phyloP scores from a whole-genome alignment of 257 asterid genomes.

The Solanum sitiens region DNA sequence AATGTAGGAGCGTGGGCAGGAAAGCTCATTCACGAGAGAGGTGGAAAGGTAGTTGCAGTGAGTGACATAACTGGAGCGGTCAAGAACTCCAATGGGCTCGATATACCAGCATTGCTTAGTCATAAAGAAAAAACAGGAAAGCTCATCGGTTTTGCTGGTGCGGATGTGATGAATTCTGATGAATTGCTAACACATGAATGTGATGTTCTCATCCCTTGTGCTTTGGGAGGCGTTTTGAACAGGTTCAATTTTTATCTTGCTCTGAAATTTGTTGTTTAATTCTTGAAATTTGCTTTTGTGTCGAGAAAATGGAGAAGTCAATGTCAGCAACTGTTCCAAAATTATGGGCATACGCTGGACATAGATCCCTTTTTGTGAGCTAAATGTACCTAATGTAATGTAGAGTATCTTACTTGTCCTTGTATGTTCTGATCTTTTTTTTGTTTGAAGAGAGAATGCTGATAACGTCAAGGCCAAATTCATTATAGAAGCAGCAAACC shows the following conservation, averaged over 20 bases:
- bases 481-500: constrained; percentile 87
- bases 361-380: background rate
- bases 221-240: constrained; percentile 91
- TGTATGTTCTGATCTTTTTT: background rate
- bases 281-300: background rate
- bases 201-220: constrained; percentile 87
- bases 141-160: constrained; percentile 50
- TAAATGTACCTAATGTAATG: background rate
- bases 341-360: background rate
- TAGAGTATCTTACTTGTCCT: background rate
- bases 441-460: constrained; percentile 62
- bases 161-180: constrained; percentile 54
- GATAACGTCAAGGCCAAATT: constrained; percentile 59
- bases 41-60: constrained; percentile 76
- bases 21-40: constrained; percentile 67
- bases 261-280: background rate
- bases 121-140: constrained; percentile 56
- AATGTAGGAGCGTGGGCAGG: constrained; percentile 96
- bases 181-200: constrained; percentile 66
- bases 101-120: constrained; percentile 46
- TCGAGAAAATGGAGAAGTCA: background rate
- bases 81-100: constrained; percentile 52
- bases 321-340: background rate
- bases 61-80: constrained; percentile 89
- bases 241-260: constrained; percentile 25